Evolutionary conservation across 768 basidiomycete species (phyloP), one percentile per base, ranked within the genome.

Genomic region (Podaxis mareebaensis): DNA sequence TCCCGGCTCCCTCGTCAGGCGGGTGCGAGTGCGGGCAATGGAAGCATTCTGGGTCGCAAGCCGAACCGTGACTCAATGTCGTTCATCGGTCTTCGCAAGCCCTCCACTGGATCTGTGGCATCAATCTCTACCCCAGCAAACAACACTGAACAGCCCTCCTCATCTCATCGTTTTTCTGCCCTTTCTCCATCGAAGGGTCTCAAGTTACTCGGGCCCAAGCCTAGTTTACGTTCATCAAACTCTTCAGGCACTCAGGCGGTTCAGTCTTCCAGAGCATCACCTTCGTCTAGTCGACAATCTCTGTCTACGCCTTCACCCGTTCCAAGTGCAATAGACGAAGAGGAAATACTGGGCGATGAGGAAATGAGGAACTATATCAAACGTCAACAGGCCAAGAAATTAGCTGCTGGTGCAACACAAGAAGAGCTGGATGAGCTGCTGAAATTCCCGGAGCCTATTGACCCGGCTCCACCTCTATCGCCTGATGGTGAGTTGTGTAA

Each of bases 311-410:
- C 93, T 3, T 96, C 95, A 1, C 95, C 95, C 0, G 86, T 84
- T 5, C 89, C 89, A 28, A 88, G 86, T 67, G 79, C 84, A 2
- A 79, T 91, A 2, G 93, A 93, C 63, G 95, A 96, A 64, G 94
- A 96, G 65, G 93, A 96, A 73, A 56, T 90, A 6, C 77, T 91
- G 17, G 97, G 93, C 15, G 97, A 99, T 71, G 95, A 97, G 65
- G 97, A 99, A 78, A 99, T 99, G 97, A 76, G 92, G 70, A 89
- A 91, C 63, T 99, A 96, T 75, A 92, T 98, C 66, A 86, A 87
- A 67, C 85, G 95, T 26, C 93, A 97, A 67, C 91, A 95, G 68
- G 86, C 92, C 42, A 95, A 95, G 79, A 93, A 90, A 74, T 73
- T 95, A 65, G 90, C 92, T 10, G 81, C 83, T 12, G 94, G 94